Base-by-base conservation (phyloP, 371 early-diverging fungal species). In the Rhizopus arrhizus region DNA sequence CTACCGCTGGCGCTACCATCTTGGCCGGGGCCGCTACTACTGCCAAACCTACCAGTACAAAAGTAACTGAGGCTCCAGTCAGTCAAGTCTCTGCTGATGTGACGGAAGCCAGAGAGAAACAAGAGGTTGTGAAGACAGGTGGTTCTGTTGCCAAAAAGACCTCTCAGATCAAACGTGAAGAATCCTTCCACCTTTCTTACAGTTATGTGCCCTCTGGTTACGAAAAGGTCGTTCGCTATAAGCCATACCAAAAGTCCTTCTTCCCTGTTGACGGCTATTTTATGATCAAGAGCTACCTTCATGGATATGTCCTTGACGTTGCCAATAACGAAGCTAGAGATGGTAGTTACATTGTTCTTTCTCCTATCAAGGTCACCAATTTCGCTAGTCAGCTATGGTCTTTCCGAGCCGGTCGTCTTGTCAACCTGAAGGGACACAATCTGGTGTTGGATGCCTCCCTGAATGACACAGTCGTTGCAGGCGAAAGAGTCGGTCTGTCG, bases 311-410 rank as follows among this genome's bases (percentile, higher is more conserved):
- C 2, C 61, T 79, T 45, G 79, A 79, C 54, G 57, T 79, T 10
- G 59, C 52, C 9, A 56, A 66, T n/a, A 67, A 68, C 13, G 52
- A 58, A 10, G 43, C 61, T 28, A 58, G 59, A 16, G 68, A 70
- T 33, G 70, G 68, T 22, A 66, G 68, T 11, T 51, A 64, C 51
- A 66, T 72, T 10, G 66, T 75, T 5, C 63, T 79, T 43, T 64
- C 74, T 16, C 69, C 60, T 15, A 56, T 79, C 33, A 66, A 61
- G 40, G 40, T 66, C 5, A 72, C 64, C 7, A 61, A 79, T 38
- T 79, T 63, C 58, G 74, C 79, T 3, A 74, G 76, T 55, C 85
- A 84, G 61, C 66, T 84, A 4, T 82, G 85, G 85, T 77, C 80
- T 33, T 84, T 61, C 72, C 56, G 68, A 11, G 70, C 78, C 45